These are phyloP conservation scores for Mortierella sp. DNA, from an alignment of 371 early-diverging fungal species.

Conservation along the genomic window DNA sequence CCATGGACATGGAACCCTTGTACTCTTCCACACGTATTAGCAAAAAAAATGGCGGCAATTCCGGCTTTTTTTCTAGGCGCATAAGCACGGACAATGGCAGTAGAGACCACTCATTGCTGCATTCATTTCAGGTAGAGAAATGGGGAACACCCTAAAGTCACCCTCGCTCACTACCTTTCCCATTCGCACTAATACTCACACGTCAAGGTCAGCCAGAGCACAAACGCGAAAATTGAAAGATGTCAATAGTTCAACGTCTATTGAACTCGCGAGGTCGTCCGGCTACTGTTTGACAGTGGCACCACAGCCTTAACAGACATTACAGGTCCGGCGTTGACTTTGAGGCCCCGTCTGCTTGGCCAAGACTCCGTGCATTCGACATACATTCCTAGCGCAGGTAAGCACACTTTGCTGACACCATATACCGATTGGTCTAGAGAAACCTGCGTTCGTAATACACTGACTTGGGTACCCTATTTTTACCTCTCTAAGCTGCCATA, in stretches of 20 bases:
- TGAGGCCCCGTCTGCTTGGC: too few species aligned
- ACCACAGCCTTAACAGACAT: too few species aligned
- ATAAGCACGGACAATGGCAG: neutral
- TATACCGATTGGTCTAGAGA: too few species aligned
- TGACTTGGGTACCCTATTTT: too few species aligned
- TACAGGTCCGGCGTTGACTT: too few species aligned
- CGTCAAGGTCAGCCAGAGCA: neutral
- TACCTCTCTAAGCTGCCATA: too few species aligned
- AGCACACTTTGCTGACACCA: too few species aligned
- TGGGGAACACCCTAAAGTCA: too few species aligned
- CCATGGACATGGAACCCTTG: neutral
- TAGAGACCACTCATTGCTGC: too few species aligned
- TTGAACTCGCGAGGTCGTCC: neutral
- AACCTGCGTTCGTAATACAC: too few species aligned
- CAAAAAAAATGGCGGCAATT: conserved; percentile 1
- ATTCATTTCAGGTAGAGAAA: neutral
- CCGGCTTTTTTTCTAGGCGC: neutral
- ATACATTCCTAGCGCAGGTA: too few species aligned
- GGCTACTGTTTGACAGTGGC: neutral
- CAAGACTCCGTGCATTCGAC: too few species aligned
- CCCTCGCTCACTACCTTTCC: neutral
- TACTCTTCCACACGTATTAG: neutral
- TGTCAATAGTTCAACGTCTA: neutral
- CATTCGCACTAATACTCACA: neutral
- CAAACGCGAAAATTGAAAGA: neutral